Base-by-base conservation (phyloP, 371 early-diverging fungal species). In the Umbelopsis sp. region DNA sequence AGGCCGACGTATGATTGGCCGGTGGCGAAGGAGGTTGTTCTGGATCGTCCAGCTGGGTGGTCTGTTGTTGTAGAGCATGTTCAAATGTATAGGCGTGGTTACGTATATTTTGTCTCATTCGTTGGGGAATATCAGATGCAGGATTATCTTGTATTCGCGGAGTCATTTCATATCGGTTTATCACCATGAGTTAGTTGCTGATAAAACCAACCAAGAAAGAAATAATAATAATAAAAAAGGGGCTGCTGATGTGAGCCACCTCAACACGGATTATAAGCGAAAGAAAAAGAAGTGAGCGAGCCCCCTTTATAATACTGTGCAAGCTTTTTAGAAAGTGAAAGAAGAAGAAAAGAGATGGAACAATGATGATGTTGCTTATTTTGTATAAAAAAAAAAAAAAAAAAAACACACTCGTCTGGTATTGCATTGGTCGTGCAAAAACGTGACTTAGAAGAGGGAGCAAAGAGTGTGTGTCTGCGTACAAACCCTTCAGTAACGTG, bases 51-150 rank as follows among this genome's bases (percentile, higher is more conserved):
- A 18, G 16, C 35, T 57, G 57, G 18, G 44, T 7, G 3, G 22
- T 22, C 0, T 48, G 63, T 22, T 66, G 74, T 29, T 78, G 81
- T 41, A 76, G 57, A 22, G 70, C 73, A 51, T 76, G 81, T 48
- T 80, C 81, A 66, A 78, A 74, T 24, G 70, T 74, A 71, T 78
- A 78, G 20, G 80, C 74, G 68, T 80, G 76, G 50, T 78, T 70
- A 51, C 77, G 77, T 65, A 80, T 74, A 65, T 80, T 80, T n/a
- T 57, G 57, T 57, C 57, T 57, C 57, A 57, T 57, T 57, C 57
- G 57, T 57, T 57, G 57, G 16, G 57, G 57, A 10, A 57, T 57
- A 32, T 35, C 57, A 9, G 52, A 51, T 22, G 32, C 7, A 29
- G 57, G 7, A 57, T 11, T 57, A 18, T 12, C 35, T 57, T 57